These are phyloP conservation scores for Vitis riparia DNA, from an alignment of 164 flowering plant species.

Conservation along the genomic window DNA sequence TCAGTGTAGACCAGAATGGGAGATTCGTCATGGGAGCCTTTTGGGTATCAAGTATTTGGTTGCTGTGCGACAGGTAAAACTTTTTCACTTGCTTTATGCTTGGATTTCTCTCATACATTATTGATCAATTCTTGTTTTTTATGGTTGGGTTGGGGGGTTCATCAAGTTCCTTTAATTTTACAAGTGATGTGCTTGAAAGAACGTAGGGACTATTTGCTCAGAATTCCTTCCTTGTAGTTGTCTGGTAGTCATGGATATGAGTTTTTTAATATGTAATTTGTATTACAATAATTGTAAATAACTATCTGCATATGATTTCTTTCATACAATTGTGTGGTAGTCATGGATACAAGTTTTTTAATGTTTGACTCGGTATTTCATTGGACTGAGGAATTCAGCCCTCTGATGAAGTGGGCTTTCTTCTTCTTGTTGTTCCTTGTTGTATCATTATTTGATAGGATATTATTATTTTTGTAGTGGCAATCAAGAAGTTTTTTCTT, in stretches of 20 bases:
- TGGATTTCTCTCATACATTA: no score
- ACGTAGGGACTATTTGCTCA: neutral
- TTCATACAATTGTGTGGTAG: neutral
- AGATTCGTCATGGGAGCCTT: conserved; percentile 98
- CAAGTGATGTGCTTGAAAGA: neutral
- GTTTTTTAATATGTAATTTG: no score
- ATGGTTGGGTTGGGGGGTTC: neutral
- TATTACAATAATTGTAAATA: no score
- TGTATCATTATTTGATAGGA: no score
- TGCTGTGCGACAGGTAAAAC: conserved; percentile 83
- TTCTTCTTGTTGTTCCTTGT: no score
- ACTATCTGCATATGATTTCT: neutral
- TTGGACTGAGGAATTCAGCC: no score
- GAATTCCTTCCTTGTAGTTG: no score
- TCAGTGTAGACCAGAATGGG: conserved; percentile 98
- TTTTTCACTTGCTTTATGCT: neutral
- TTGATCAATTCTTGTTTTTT: neutral
- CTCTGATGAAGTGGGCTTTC: no score
- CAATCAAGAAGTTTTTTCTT: no score
- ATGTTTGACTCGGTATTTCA: neutral
- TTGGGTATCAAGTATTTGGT: conserved; percentile 95
- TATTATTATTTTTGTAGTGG: no score
- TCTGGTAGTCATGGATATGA: no score
- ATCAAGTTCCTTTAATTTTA: neutral
- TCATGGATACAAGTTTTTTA: neutral